Evolutionary conservation across 2,329 filamentous ascomycete species (phyloP).

Genomic region (Grosmannia serpens): DNA sequence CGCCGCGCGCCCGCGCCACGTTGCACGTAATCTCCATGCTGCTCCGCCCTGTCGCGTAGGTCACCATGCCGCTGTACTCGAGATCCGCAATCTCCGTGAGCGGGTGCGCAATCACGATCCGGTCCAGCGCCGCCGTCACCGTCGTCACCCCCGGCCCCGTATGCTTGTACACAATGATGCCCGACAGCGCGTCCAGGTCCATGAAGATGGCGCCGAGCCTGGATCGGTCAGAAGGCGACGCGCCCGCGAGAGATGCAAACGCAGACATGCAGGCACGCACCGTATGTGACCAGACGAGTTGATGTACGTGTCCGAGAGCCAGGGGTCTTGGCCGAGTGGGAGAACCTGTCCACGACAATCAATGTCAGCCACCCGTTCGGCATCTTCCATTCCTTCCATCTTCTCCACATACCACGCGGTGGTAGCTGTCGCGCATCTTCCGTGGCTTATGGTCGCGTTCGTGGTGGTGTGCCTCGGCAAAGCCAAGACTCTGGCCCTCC

Average conservation of each 20-base stretch:
- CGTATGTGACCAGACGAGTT: constrained; percentile 66
- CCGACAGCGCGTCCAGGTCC: constrained; percentile 68
- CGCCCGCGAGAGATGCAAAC: not conserved
- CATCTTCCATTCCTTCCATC: not conserved
- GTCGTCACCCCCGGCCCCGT: constrained; percentile 42
- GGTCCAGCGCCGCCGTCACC: constrained; percentile 37
- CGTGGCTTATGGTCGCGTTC: constrained; percentile 51
- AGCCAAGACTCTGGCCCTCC: constrained; percentile 21
- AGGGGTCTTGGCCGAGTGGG: constrained; percentile 61
- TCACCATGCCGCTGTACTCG: constrained; percentile 50
- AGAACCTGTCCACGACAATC: constrained; percentile 23
- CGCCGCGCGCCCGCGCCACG: constrained; percentile 53
- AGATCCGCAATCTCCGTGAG: constrained; percentile 69
- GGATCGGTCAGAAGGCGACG: not conserved
- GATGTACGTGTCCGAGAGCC: constrained; percentile 67
- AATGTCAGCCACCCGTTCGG: not conserved
- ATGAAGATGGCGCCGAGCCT: constrained; percentile 64
- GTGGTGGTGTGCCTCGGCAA: constrained; percentile 15
- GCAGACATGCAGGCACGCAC: constrained; percentile 30
- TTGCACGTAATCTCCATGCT: constrained; percentile 66
- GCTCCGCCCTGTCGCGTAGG: constrained; percentile 61
- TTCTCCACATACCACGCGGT: constrained; percentile 40
- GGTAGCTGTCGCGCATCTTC: constrained; percentile 61
- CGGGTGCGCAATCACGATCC: constrained; percentile 52
- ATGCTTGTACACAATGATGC: constrained; percentile 63